phyloP scores from a whole-genome alignment of 2,329 filamentous ascomycete species.

The Fusarium sp. region DNA sequence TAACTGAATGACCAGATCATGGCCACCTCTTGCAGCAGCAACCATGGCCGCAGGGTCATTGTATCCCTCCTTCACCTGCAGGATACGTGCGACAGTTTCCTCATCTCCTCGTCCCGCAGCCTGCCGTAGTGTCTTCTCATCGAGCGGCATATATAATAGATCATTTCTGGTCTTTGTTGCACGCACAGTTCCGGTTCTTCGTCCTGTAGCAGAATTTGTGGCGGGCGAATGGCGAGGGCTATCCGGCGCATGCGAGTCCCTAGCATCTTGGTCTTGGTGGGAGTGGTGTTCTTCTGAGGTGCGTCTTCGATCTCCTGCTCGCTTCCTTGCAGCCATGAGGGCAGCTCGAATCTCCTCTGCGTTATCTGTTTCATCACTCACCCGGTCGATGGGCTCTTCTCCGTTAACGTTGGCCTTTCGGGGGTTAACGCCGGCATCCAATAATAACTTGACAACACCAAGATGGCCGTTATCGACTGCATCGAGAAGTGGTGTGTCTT shows the following conservation, averaged over 20 bases:
- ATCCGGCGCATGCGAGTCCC: constrained; percentile 68
- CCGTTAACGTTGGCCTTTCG: constrained; percentile 92
- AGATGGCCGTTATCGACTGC: constrained; percentile 96
- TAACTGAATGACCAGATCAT: constrained; percentile 87
- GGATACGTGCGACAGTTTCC: constrained; percentile 71
- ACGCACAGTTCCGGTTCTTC: constrained; percentile 68
- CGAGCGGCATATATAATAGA: constrained; percentile 72
- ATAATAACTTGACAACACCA: constrained; percentile 85
- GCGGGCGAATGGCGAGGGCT: constrained; percentile 71
- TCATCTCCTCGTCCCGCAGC: constrained; percentile 73
- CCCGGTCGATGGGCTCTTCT: constrained; percentile 88
- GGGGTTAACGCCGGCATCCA: constrained; percentile 91
- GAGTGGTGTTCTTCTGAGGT: constrained; percentile 71
- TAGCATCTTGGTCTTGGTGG: constrained; percentile 61
- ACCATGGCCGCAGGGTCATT: constrained; percentile 89
- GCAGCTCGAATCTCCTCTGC: constrained; percentile 81
- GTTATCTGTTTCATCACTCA: constrained; percentile 80
- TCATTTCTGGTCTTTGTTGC: constrained; percentile 75
- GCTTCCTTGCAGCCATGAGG: constrained; percentile 72
- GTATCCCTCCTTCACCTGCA: constrained; percentile 71
- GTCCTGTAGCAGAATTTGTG: constrained; percentile 56
- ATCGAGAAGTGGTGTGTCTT: constrained; percentile 94
- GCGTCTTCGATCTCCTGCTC: constrained; percentile 64
- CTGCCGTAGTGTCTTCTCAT: constrained; percentile 71
- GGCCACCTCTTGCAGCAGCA: constrained; percentile 90